Evolutionary conservation across 495 filamentous ascomycete species (phyloP), one percentile per base, ranked within the genome.

Genomic region (Physcia stellaris): DNA sequence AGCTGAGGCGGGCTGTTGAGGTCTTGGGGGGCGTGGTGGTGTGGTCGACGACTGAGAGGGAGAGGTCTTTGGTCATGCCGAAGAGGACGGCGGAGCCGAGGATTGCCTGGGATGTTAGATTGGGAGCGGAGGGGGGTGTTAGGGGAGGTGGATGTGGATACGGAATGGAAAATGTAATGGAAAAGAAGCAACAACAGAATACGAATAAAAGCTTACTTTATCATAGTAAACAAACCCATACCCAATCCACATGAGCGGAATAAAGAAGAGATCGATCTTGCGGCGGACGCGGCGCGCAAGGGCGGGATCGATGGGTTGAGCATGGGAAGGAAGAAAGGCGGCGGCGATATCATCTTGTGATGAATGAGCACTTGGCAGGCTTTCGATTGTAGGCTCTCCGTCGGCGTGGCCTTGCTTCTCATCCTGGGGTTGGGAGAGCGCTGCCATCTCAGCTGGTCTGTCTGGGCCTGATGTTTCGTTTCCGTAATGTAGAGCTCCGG

Each of bases 211-310:
- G 33, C 48, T n/a, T 41, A 68, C 73, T 54, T 84, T 86, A 54
- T 86, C 80, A 50, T 81, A 84, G 53, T 83, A 86, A 5, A 83
- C 78, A 33, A 86, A 62, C 9, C 79, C 79, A 60, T 83, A 75
- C 2, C 69, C 79, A 40, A 83, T 59, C 22, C 77, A 58, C 77
- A 84, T 83, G 3, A 70, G 68, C 0, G 80, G 80, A 31, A 86
- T 80, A 24, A 86, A 59, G 43, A 77, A 77, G 38, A 59, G 45
- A 53, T 84, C 79, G 31, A 83, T 83, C 60, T 83, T 84, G n/a
- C 70, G 57, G 37, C 79, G 45, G 13, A 77, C 77, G n/a, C 71
- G 58, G 18, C 53, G 61, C 29, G 64, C 68, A 0, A 73, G 50
- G 0, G 45, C 56, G 1, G 67, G 66, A 48, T 79, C 71, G 26